Base-by-base conservation (phyloP, 768 basidiomycete genomes). In the Mycena alexandri region DNA sequence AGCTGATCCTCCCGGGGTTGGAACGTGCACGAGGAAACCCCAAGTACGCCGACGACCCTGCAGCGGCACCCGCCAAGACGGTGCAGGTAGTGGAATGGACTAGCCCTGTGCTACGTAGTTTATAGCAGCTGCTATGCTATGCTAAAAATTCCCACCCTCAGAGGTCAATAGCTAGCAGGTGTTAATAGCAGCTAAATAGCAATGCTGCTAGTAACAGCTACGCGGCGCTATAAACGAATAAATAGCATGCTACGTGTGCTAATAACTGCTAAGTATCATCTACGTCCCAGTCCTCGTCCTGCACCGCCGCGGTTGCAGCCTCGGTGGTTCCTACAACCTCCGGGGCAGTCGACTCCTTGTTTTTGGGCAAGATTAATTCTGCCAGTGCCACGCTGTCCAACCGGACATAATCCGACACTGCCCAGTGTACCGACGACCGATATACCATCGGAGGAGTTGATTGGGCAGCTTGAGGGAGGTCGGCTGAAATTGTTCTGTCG, bases 181-280 rank as follows among this genome's bases (percentile, higher is more conserved):
- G 46, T 48, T 50, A 48, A n/a, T 50, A 60, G 38, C 47, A 38
- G 36, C 58, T 60, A 13, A 21, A 21, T 61, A 61, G 47, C 60
- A 61, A 17, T 24, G 21, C 10, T 25, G 60, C 12, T 61, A 61
- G 29, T 24, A 61, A 41, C 48, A 19, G 60, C 60, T 61, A 61
- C 52, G 50, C 42, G 36, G 41, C 25, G 14, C 19, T 22, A 21
- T 19, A 22, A n/a, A n/a, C 5, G 14, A 25, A 61, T 61, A 51
- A 51, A 61, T 61, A 61, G 61, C 61, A 36, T 54, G 61, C 52
- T 63, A 63, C 5, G 5, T 52, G 52, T 33, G 60, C 47, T 61
- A 61, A 29, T 19, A 53, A 22, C 48, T 51, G 29, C n/a, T n/a
- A n/a, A n/a, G n/a, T n/a, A n/a, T 54, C 61, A 10, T 54, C 61